Evolutionary conservation across 768 basidiomycete species (phyloP).

Genomic region (Mycena alexandri): DNA sequence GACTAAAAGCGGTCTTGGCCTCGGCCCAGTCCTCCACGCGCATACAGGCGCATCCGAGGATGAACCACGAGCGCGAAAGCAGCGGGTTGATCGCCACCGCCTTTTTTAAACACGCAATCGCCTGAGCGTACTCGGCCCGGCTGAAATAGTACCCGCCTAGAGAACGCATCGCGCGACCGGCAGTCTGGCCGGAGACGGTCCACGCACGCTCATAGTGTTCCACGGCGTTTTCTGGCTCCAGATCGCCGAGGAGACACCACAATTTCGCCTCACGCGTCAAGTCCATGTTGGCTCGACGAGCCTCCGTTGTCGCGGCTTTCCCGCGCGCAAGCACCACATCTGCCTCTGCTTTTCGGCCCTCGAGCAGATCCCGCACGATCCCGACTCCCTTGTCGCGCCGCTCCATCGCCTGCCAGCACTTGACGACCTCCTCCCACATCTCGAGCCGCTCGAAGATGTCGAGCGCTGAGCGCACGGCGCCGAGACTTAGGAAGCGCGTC

Average conservation of each 20-base stretch:
- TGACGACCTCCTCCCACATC: constrained; percentile 98
- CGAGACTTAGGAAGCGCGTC: constrained; percentile 82
- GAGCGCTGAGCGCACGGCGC: constrained; percentile 90
- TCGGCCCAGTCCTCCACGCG: constrained; percentile 87
- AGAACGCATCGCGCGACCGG: constrained; percentile 92
- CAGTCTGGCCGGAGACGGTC: constrained; percentile 82
- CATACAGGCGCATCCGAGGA: constrained; percentile 92
- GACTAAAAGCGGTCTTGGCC: constrained; percentile 84
- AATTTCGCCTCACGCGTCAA: constrained; percentile 86
- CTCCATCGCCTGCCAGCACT: constrained; percentile 88
- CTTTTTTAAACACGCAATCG: constrained; percentile 73
- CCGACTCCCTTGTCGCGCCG: constrained; percentile 80
- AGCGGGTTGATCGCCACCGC: constrained; percentile 93
- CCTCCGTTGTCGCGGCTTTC: constrained; percentile 59
- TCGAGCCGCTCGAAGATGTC: constrained; percentile 95
- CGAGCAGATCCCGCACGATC: constrained; percentile 88
- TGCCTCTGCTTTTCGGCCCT: constrained; percentile 86
- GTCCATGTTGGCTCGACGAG: constrained; percentile 64
- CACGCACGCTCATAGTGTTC: constrained; percentile 89
- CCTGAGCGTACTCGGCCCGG: constrained; percentile 69
- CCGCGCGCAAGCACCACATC: constrained; percentile 76
- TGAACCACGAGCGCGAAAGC: constrained; percentile 91
- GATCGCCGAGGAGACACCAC: constrained; percentile 95
- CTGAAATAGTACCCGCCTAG: constrained; percentile 89
- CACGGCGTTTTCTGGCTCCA: constrained; percentile 78